Conservation (phyloP, 805 yeast species). For the Kazachstania psychrophila region DNA sequence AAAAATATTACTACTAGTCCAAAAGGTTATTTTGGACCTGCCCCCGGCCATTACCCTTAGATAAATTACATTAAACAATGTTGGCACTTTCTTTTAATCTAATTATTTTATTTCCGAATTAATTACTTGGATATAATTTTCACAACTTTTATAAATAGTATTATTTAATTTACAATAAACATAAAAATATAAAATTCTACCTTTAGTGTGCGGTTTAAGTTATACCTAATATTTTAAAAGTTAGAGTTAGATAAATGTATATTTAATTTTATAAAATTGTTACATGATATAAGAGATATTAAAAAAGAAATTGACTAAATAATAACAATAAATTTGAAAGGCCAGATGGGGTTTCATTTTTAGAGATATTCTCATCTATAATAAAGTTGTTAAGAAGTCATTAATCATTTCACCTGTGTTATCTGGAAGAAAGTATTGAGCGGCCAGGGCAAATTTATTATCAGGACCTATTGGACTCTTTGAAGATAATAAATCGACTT, state of each 20-base stretch:
- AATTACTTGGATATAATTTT: too few species aligned
- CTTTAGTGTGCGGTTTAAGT: too few species aligned
- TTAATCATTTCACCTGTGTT: slow-evolving; percentile 63
- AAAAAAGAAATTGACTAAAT: background rate
- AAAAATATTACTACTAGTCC: slow-evolving; percentile 9
- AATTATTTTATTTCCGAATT: too few species aligned
- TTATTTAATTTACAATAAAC: too few species aligned
- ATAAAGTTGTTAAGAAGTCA: slow-evolving; percentile 67
- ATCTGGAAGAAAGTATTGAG: slow-evolving; percentile 63
- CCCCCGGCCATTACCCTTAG: slow-evolving; percentile 27
- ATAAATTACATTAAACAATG: too few species aligned
- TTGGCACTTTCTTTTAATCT: too few species aligned
- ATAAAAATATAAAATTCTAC: too few species aligned
- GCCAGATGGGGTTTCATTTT: background rate
- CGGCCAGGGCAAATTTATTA: slow-evolving; percentile 59
- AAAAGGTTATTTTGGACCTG: slow-evolving; percentile 20
- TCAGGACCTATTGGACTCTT: slow-evolving; percentile 38
- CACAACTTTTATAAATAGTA: too few species aligned
- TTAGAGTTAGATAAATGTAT: too few species aligned
- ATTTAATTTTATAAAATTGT: too few species aligned
- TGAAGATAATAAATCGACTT: slow-evolving; percentile 42
- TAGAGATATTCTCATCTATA: slow-evolving; percentile 51
- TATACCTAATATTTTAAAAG: too few species aligned
- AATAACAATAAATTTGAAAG: background rate
- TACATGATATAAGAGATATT: too few species aligned